Evolutionary conservation across 495 filamentous ascomycete genomes (phyloP).

Genomic region (Lepraria neglecta): DNA sequence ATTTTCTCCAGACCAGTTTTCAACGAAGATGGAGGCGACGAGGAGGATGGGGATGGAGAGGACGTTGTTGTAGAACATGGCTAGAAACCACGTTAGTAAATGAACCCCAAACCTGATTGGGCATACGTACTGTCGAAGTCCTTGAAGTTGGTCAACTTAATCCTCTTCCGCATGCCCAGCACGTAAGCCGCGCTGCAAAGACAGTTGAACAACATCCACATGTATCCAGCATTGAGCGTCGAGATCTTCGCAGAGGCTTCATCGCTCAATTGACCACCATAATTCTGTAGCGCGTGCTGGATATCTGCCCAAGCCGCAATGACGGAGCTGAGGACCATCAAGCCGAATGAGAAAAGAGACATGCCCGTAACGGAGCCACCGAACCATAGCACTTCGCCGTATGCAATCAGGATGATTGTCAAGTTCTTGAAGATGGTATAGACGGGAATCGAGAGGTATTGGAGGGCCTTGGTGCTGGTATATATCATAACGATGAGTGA

Average conservation of each 20-base stretch:
- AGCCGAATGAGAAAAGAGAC: constrained; percentile 88
- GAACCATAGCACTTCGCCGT: constrained; percentile 98
- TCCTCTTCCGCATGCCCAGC: constrained; percentile 92
- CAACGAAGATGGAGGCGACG: constrained; percentile 70
- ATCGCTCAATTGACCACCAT: constrained; percentile 43
- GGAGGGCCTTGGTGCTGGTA: constrained; percentile 91
- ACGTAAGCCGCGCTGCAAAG: constrained; percentile 89
- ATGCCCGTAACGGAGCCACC: constrained; percentile 85
- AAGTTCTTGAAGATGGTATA: constrained; percentile 99
- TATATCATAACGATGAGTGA: constrained; percentile 99
- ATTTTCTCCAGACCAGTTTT: constrained; percentile 89
- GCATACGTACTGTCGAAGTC: constrained; percentile 88
- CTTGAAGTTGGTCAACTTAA: constrained; percentile 99
- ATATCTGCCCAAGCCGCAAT: constrained; percentile 98
- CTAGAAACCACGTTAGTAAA: constrained; percentile 39
- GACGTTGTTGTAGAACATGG: constrained; percentile 99
- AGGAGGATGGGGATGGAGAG: constrained; percentile 91
- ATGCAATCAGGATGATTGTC: constrained; percentile 97
- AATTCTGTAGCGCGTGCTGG: constrained; percentile 67
- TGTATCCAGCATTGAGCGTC: constrained; percentile 90
- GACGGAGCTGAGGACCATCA: constrained; percentile 94
- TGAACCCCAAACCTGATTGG: background rate
- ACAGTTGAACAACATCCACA: constrained; percentile 98
- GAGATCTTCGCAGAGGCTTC: constrained; percentile 71
- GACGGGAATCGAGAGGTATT: constrained; percentile 94